Percentiles rank a stretch among this genome's conserved stretches.
Evolutionary conservation across 768 basidiomycete species (phyloP).

Genomic region (Macrolepiota albuminosa): DNA sequence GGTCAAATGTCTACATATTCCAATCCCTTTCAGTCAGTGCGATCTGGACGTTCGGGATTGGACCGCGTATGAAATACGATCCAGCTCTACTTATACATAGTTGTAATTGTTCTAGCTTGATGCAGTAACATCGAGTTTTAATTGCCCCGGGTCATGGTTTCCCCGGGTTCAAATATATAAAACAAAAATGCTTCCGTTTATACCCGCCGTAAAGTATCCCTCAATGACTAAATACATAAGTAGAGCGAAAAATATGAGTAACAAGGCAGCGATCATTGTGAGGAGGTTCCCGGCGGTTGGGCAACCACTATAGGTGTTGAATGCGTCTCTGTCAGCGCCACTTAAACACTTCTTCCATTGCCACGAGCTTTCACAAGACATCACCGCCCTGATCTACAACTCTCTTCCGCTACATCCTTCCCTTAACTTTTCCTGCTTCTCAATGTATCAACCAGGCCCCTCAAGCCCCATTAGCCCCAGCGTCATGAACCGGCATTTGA

Average conservation of each 20-base stretch:
- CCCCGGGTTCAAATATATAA: neutral
- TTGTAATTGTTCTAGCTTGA: neutral
- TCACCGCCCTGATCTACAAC: conserved; percentile 13
- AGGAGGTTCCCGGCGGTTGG: conserved; percentile 12
- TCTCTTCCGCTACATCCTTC: conserved; percentile 6
- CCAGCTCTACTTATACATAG: no score
- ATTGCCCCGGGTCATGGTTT: neutral
- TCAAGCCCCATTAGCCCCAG: conserved; percentile 27
- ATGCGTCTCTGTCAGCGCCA: conserved; percentile 8
- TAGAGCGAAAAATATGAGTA: neutral
- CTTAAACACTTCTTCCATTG: conserved; percentile 2
- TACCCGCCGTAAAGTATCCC: neutral
- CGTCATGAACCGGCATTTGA: conserved; percentile 27
- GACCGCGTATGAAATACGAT: neutral
- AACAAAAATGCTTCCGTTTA: neutral
- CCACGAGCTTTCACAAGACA: conserved; percentile 8
- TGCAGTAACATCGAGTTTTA: neutral
- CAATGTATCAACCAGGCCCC: conserved; percentile 36
- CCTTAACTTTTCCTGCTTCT: neutral
- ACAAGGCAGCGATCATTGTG: neutral
- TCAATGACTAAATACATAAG: neutral
- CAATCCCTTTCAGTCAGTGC: neutral
- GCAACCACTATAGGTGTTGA: conserved; percentile 26
- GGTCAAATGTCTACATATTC: neutral
- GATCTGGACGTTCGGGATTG: neutral